phyloP scores from a whole-genome alignment of 2,329 filamentous ascomycete species.

The Colletotrichum sp. region DNA sequence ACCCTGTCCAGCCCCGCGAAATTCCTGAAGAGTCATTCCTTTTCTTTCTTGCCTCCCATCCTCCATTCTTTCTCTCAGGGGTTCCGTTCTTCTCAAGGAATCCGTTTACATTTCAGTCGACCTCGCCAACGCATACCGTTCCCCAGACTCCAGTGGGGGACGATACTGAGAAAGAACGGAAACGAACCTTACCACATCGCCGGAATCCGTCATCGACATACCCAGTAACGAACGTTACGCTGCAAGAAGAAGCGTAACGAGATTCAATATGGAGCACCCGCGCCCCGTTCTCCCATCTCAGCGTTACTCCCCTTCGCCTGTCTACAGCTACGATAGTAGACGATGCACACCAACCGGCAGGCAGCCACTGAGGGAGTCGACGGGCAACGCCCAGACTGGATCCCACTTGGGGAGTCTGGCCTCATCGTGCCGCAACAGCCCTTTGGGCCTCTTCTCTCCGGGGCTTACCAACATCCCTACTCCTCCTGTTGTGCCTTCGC shows the following conservation, averaged over 20 bases:
- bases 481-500: slow-evolving; percentile 53
- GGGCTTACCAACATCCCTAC: slow-evolving; percentile 54
- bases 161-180: slow-evolving; percentile 2
- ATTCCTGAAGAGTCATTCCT: slow-evolving; percentile 24
- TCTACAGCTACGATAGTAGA: slow-evolving; percentile 51
- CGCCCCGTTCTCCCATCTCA: slow-evolving; percentile 57
- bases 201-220: not conserved
- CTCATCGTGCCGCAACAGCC: slow-evolving; percentile 47
- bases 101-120: slow-evolving; percentile 20
- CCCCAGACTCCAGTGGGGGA: not conserved
- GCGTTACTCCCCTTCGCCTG: slow-evolving; percentile 51
- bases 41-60: slow-evolving; percentile 18
- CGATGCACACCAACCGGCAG: slow-evolving; percentile 42
- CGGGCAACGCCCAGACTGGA: slow-evolving; percentile 53
- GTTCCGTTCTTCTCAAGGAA: slow-evolving; percentile 21
- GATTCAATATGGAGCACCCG: slow-evolving; percentile 31
- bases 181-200: not conserved
- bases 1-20: slow-evolving; percentile 20
- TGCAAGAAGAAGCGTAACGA: not conserved
- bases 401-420: slow-evolving; percentile 35
- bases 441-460: slow-evolving; percentile 47
- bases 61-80: slow-evolving; percentile 21
- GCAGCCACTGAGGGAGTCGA: slow-evolving; percentile 57
- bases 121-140: not conserved
- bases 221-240: not conserved